These are phyloP conservation scores for Metschnikowia chrysomelidarum DNA, from an alignment of 805 yeast genomes.

Conservation along the genomic window DNA sequence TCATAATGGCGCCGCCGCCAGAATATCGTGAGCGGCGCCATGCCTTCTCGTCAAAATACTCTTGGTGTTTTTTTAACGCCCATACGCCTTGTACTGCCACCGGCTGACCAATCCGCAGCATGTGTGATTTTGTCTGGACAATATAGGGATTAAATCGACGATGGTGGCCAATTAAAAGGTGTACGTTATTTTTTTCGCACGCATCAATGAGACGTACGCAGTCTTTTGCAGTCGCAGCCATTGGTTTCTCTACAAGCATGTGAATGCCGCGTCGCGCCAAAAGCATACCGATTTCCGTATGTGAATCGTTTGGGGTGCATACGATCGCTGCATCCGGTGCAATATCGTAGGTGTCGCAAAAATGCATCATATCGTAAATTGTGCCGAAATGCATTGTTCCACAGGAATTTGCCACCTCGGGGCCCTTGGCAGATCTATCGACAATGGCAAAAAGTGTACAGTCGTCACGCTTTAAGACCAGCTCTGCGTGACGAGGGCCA, in stretches of 20 bases:
- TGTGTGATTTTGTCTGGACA: conserved; percentile 34
- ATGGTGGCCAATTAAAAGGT: conserved; percentile 42
- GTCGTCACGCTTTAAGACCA: conserved; percentile 19
- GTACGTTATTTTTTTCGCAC: conserved; percentile 25
- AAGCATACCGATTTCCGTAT: conserved; percentile 31
- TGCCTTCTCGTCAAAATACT: conserved; percentile 34
- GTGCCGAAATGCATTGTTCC: conserved; percentile 20
- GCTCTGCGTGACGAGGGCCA: conserved; percentile 29
- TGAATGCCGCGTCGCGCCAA: conserved; percentile 37
- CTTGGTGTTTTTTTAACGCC: conserved; percentile 36
- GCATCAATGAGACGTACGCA: conserved; percentile 32
- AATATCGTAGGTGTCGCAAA: conserved; percentile 18
- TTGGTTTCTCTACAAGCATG: conserved; percentile 40
- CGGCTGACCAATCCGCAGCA: conserved; percentile 29
- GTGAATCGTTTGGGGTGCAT: conserved; percentile 43
- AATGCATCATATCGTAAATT: conserved; percentile 20
- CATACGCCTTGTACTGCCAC: conserved; percentile 43
- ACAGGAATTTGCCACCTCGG: conserved; percentile 19
- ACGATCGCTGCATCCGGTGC: conserved; percentile 41
- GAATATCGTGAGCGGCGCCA: conserved; percentile 36
- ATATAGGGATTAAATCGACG: conserved; percentile 43
- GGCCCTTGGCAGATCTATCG: conserved; percentile 25
- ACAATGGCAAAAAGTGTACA: conserved; percentile 26
- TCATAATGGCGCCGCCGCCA: conserved; percentile 42
- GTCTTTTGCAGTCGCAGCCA: conserved; percentile 34